These are phyloP conservation scores for Debaryomyces psychrophilus DNA, from an alignment of 1,139 yeast genomes.

Conservation along the genomic window DNA sequence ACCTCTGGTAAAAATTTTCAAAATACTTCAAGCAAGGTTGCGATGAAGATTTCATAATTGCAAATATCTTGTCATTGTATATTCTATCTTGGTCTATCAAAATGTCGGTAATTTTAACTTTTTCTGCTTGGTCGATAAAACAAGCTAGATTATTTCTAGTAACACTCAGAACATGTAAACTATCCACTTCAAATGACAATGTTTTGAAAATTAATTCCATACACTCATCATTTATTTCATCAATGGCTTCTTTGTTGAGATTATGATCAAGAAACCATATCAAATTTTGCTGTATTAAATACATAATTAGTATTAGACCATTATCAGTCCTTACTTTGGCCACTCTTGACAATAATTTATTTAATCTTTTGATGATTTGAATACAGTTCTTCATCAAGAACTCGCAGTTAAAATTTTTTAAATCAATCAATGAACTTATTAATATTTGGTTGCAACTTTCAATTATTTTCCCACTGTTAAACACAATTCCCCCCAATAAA, in stretches of 20 bases:
- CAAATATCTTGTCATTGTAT: constrained; percentile 1
- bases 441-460: constrained; percentile 18
- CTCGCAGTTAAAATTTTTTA: constrained; percentile 6
- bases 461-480: constrained; percentile 7
- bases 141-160: constrained; percentile 1
- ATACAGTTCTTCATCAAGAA: constrained; percentile 4
- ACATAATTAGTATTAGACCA: constrained; percentile 1
- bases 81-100: constrained; percentile 1
- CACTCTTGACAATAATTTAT: not conserved
- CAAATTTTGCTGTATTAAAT: constrained; percentile 1
- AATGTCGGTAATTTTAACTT: not conserved
- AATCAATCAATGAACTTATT: constrained; percentile 20
- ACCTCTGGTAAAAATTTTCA: constrained; percentile 4
- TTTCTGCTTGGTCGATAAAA: not conserved
- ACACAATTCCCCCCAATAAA: constrained; percentile 24
- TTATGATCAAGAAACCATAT: not conserved
- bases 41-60: not conserved
- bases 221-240: not conserved
- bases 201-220: not conserved
- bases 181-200: not conserved
- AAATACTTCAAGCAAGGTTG: constrained; percentile 1
- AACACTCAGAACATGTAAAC: constrained; percentile 2
- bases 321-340: not conserved
- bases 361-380: not conserved
- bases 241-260: not conserved